Conservation (phyloP, 371 early-diverging fungal species). For the Mortierella sp. region DNA sequence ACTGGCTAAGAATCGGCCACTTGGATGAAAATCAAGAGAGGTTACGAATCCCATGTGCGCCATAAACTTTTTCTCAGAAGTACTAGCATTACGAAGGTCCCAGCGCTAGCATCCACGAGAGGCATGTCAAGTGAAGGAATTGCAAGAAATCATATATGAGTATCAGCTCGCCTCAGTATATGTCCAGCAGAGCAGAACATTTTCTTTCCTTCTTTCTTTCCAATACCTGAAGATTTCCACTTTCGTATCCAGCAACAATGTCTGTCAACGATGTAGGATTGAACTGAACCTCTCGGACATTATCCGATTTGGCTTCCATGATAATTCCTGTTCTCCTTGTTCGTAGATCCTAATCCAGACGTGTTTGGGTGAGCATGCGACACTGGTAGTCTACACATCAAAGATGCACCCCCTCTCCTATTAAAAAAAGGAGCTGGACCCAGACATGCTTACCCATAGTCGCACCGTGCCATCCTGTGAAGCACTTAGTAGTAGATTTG, state of each 20-base stretch:
- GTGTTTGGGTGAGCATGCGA: too few species aligned
- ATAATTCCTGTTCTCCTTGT: conserved; percentile 61
- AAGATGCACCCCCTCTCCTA: too few species aligned
- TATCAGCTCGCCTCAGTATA: background rate
- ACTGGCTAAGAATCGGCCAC: conserved; percentile 79
- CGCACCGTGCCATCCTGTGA: conserved; percentile 86
- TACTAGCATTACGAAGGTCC: conserved; percentile 78
- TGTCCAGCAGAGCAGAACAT: background rate
- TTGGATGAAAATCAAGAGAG: conserved; percentile 86
- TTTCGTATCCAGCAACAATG: conserved; percentile 90
- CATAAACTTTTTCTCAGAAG: conserved; percentile 75
- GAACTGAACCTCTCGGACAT: conserved; percentile 89
- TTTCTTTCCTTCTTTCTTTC: background rate
- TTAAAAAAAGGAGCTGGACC: background rate
- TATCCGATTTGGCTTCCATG: conserved; percentile 85
- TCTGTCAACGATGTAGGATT: conserved; percentile 69
- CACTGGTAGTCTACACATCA: too few species aligned
- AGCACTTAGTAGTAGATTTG: conserved; percentile 76
- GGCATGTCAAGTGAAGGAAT: background rate
- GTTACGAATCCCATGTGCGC: conserved; percentile 85
- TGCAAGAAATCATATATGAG: background rate
- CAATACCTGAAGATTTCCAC: conserved; percentile 82
- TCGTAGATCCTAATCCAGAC: conserved; percentile 80
- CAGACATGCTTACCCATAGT: conserved; percentile 73
- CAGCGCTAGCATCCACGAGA: conserved; percentile 65